Conservation (phyloP, 164 flowering plant genomes). For the Kingdonia uniflora region DNA sequence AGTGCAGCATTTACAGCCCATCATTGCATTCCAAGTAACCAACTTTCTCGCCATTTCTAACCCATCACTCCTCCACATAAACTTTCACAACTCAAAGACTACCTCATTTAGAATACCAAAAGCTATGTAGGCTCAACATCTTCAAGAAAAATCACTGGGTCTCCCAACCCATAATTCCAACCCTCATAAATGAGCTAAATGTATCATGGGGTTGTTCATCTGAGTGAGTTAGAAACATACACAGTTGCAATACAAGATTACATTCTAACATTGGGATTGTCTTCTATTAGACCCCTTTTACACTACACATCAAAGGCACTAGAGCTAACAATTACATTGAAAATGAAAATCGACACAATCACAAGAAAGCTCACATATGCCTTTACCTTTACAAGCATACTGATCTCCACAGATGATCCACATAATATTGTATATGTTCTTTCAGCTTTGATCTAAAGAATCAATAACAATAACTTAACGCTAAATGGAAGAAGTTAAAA, state of each 20-base stretch:
- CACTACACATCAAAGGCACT: conserved; percentile 70
- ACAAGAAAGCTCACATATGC: no score
- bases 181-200: conserved; percentile 31
- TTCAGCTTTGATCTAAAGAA: no score
- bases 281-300: conserved; percentile 33
- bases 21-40: conserved; percentile 69
- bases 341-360: conserved; percentile 20
- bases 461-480: no score
- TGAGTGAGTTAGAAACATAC: conserved; percentile 58
- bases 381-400: no score
- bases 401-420: no score
- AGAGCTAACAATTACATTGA: conserved; percentile 62
- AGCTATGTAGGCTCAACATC: conserved; percentile 46
- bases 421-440: no score
- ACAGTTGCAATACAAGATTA: conserved; percentile 50
- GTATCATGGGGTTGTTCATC: conserved; percentile 36
- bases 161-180: conserved; percentile 32
- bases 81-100: conserved; percentile 67
- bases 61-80: conserved; percentile 36
- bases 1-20: conserved; percentile 72
- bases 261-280: conserved; percentile 78
- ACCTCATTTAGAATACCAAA: conserved; percentile 54
- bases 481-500: no score
- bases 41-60: conserved; percentile 61
- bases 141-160: conserved; percentile 55